Conservation (phyloP, 2,329 filamentous ascomycete genomes). For the Ophiostoma australiae region DNA sequence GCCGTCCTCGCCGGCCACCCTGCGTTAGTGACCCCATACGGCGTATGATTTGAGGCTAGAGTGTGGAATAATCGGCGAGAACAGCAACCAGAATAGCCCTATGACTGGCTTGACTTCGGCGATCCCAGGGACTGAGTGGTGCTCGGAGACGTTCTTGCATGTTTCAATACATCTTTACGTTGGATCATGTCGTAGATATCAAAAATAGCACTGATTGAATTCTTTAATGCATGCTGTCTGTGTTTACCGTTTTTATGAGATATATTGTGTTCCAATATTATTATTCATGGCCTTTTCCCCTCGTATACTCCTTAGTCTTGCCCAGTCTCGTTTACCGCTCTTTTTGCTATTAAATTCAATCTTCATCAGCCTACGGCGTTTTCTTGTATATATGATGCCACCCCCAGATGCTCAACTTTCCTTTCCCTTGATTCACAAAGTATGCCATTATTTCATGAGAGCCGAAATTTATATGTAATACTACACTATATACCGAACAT, state of each 20-base stretch:
- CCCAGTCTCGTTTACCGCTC: not conserved
- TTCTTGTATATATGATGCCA: not conserved
- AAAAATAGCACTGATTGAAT: not conserved
- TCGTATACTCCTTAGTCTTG: not conserved
- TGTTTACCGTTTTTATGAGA: not conserved
- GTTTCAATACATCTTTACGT: not conserved
- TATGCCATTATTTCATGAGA: not conserved
- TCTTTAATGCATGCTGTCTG: not conserved
- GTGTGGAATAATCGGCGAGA: conserved; percentile 3
- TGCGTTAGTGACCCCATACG: conserved; percentile 7
- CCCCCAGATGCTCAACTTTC: not conserved
- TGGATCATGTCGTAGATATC: not conserved
- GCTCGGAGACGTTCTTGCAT: not conserved
- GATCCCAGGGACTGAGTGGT: not conserved
- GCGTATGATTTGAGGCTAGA: not conserved
- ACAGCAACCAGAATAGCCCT: not conserved
- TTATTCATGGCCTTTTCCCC: not conserved
- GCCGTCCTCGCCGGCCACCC: not conserved
- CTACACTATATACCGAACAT: not conserved
- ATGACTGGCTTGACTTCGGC: conserved; percentile 6
- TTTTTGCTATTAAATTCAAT: not conserved
- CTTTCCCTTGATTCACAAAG: not conserved
- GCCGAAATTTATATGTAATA: not conserved
- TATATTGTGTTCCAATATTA: not conserved
- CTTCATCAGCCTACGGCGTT: not conserved